Percentiles rank a stretch among this genome's conserved stretches.
phyloP scores from a whole-genome alignment of 169 alveolate genomes.

The Plasmodium ovale region DNA sequence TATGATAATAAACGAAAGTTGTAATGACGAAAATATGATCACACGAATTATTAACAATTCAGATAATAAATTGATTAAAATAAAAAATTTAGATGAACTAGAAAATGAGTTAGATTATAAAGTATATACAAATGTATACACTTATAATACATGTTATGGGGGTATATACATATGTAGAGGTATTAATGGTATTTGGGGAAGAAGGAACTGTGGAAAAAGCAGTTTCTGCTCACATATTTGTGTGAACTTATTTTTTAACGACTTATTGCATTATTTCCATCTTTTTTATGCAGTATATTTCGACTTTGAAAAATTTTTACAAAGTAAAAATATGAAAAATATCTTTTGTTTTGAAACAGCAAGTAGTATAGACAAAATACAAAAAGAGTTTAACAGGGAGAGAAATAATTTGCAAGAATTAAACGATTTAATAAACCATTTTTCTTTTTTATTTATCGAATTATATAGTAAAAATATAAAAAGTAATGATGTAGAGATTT shows the following conservation, averaged over 20 bases:
- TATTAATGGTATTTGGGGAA: conserved; percentile 46
- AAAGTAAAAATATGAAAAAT: conserved; percentile 55
- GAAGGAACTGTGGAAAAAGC: conserved; percentile 46
- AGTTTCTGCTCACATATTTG: conserved; percentile 69
- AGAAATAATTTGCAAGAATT: conserved; percentile 13
- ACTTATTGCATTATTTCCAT: conserved; percentile 63
- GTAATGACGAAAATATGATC: conserved; percentile 17
- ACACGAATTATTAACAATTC: conserved; percentile 21
- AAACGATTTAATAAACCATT: conserved; percentile 26
- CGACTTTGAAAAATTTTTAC: conserved; percentile 54
- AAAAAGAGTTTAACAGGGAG: conserved; percentile 6
- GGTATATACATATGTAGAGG: conserved; percentile 69
- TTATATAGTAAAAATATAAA: not conserved
- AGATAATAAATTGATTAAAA: not conserved
- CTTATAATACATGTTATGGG: conserved; percentile 31
- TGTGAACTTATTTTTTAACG: conserved; percentile 73
- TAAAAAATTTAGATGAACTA: conserved; percentile 48
- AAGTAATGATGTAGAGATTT: not conserved
- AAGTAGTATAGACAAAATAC: not conserved
- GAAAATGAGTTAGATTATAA: conserved; percentile 38
- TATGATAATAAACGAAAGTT: conserved; percentile 11
- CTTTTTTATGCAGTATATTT: conserved; percentile 58
- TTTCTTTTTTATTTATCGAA: conserved; percentile 17
- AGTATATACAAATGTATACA: conserved; percentile 67
- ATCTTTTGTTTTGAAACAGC: not conserved